Conservation (phyloP, 768 basidiomycete species). For the Amyloporia xantha region DNA sequence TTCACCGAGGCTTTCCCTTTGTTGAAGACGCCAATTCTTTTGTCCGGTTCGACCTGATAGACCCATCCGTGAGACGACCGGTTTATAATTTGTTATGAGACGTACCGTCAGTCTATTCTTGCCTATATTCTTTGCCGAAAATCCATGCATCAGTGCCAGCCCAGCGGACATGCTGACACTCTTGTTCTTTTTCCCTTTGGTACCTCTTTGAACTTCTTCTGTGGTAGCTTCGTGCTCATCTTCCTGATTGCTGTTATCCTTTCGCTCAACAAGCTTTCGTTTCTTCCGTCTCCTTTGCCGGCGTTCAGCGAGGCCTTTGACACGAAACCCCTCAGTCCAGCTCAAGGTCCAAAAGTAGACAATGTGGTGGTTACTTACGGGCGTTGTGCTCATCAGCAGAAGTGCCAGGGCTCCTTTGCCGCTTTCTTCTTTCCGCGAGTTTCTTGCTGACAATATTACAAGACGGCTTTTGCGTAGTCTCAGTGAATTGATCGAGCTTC, state of each 20-base stretch:
- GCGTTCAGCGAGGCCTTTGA: conserved; percentile 55
- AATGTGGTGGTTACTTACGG: conserved; percentile 23
- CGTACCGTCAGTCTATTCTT: conserved; percentile 56
- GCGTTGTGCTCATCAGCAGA: conserved; percentile 30
- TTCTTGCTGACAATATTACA: neutral
- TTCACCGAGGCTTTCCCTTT: conserved; percentile 58
- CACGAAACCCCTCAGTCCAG: neutral
- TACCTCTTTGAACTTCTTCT: conserved; percentile 9
- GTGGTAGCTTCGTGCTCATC: conserved; percentile 9
- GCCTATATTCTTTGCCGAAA: conserved; percentile 55
- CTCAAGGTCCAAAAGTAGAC: too few relatives aligned
- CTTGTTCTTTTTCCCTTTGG: conserved; percentile 20
- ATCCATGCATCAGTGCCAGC: conserved; percentile 63
- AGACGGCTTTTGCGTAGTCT: neutral
- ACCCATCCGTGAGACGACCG: too few relatives aligned
- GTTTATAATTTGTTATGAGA: neutral
- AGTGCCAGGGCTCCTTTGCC: conserved; percentile 11
- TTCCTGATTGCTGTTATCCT: conserved; percentile 6
- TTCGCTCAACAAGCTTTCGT: conserved; percentile 43
- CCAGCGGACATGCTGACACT: conserved; percentile 35
- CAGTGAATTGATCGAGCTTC: conserved; percentile 1
- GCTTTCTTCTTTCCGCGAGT: conserved; percentile 7
- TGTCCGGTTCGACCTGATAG: conserved; percentile 39
- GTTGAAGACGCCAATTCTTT: conserved; percentile 48
- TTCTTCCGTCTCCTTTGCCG: conserved; percentile 57